Base-by-base conservation (phyloP, 257 asterid species). In the Scutellaria minor region DNA sequence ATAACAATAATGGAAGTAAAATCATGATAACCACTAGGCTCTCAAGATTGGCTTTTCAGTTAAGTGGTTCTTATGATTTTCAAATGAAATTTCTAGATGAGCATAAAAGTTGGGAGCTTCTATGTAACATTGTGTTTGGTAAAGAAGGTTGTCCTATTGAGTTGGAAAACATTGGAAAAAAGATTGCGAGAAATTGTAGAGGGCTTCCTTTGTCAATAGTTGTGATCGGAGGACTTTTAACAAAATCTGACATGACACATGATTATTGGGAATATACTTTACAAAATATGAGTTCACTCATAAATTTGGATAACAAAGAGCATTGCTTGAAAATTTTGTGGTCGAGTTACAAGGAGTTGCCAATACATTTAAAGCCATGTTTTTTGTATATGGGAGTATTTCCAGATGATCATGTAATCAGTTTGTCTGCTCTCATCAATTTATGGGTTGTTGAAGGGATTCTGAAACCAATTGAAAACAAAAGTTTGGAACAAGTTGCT, bases 121-220 rank as follows among this genome's bases (percentile, higher is more conserved):
- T 72, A 7, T n/a, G 66, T 2, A 5, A 39, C 0, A 39, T 8
- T 7, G 66, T 60, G 66, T 60, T 60, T 60, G 66, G 66, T 0
- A 6, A 60, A 40, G 66, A n/a, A 60, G 3, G 18, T 4, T 60
- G 48, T 46, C 66, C 50, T 39, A 5, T n/a, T n/a, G 66, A 60
- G 7, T 15, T 60, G 48, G 66, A 60, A 24, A 9, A 60, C 6
- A 40, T 60, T n/a, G 66, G 66, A 3, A 60, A n/a, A 24, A 9
- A 39, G 4, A 60, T 60, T n/a, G 70, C 77, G 8, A 61, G 48
- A 12, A 62, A 44, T 48, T 72, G 77, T 10, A 50, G 40, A 60
- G 77, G 77, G 41, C 77, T 72, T 31, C 77, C 64, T 24, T 13
- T 72, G 15, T 62, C 77, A 2, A 24, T 72, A 22, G 64, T 72